phyloP scores from a whole-genome alignment of 257 asterid genomes.

The Nicotiana otophora region DNA sequence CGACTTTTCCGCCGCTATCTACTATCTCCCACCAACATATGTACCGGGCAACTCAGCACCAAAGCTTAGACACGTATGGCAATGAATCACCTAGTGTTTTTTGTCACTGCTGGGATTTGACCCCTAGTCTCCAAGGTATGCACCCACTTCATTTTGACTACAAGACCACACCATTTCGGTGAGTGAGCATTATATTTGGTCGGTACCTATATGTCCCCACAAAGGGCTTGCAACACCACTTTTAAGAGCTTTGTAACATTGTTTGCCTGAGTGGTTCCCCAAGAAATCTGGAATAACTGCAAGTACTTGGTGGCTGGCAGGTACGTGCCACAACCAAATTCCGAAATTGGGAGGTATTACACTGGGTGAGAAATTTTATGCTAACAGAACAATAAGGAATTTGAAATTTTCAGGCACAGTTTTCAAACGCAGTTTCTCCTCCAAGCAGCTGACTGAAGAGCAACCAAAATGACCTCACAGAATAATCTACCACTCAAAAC shows the following conservation, averaged over 20 bases:
- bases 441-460: background rate
- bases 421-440: background rate
- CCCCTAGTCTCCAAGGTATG: background rate
- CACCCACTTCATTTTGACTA: background rate
- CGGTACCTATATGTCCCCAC: background rate
- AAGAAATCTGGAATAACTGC: background rate
- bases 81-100: background rate
- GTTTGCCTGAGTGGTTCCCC: background rate
- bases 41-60: background rate
- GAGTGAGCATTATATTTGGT: background rate
- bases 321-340: background rate
- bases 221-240: background rate
- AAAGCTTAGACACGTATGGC: background rate
- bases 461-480: background rate
- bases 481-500: background rate
- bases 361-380: background rate
- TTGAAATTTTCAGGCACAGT: background rate
- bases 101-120: background rate
- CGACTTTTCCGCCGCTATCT: background rate
- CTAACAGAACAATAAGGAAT: background rate
- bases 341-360: background rate
- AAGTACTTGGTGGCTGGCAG: background rate
- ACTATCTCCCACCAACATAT: background rate
- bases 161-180: background rate
- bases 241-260: background rate